These are phyloP conservation scores for Cudoniella acicularis DNA, from an alignment of 495 filamentous ascomycete genomes.

Conservation along the genomic window DNA sequence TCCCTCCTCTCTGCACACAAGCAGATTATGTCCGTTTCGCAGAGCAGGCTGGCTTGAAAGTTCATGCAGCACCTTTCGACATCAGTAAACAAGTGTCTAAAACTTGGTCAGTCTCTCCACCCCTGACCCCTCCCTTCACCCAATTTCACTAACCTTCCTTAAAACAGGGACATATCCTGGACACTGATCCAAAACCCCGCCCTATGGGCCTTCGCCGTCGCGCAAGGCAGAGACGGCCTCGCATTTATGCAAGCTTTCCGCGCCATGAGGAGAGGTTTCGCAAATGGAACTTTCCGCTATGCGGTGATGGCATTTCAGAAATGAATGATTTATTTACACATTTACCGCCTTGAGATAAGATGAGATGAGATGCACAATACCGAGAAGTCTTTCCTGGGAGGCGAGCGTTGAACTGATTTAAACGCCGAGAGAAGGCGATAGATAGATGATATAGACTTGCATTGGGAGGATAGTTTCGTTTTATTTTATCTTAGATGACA, in stretches of 20 bases:
- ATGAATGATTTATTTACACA: too few relatives aligned
- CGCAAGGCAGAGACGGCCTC: constrained; percentile 53
- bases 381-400: too few relatives aligned
- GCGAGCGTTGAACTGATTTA: too few relatives aligned
- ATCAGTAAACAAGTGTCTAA: constrained; percentile 53
- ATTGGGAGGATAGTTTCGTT: too few relatives aligned
- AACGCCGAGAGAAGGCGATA: too few relatives aligned
- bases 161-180: constrained; percentile 57
- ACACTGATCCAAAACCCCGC: constrained; percentile 50
- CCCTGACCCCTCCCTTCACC: constrained; percentile 1
- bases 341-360: too few relatives aligned
- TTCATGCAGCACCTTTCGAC: constrained; percentile 43
- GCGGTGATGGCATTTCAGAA: constrained; percentile 55
- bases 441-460: too few relatives aligned
- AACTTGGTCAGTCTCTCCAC: constrained; percentile 45
- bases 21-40: constrained; percentile 47
- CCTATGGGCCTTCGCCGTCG: constrained; percentile 54
- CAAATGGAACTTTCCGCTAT: constrained; percentile 53
- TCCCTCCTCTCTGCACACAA: constrained; percentile 48
- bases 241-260: constrained; percentile 57
- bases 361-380: too few relatives aligned
- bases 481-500: too few relatives aligned
- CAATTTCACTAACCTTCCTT: not conserved
- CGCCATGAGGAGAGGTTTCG: constrained; percentile 55
- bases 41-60: constrained; percentile 38